These are phyloP conservation scores for Phytophthora agathidicida DNA, from an alignment of 352 stramenopile species.

Conservation along the genomic window DNA sequence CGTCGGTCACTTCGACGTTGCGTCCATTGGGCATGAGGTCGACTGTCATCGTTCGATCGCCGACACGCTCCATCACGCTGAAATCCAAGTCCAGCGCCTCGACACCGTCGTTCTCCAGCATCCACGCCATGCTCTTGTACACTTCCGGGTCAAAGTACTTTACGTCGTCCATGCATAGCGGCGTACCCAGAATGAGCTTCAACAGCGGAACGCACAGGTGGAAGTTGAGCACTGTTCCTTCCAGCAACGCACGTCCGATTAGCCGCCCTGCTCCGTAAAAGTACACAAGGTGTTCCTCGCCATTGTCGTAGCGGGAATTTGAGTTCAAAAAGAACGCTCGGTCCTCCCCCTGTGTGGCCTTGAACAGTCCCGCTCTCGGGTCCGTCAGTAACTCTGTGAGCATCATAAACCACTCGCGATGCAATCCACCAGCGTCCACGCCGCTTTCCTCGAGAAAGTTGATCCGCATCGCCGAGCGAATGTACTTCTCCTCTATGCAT, in stretches of 20 bases:
- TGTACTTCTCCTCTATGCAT: conserved; percentile 58
- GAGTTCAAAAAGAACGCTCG: conserved; percentile 69
- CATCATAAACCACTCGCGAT: conserved; percentile 90
- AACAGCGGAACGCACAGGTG: conserved; percentile 96
- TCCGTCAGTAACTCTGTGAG: conserved; percentile 66
- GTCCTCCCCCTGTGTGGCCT: conserved; percentile 54
- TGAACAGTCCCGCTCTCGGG: conserved; percentile 58
- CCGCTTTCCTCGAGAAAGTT: conserved; percentile 85
- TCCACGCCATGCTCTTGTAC: conserved; percentile 69
- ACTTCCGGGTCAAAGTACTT: conserved; percentile 79
- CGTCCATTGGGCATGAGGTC: conserved; percentile 65
- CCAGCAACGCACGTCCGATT: conserved; percentile 69
- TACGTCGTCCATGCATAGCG: conserved; percentile 94
- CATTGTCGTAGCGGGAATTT: conserved; percentile 60
- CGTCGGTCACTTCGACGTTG: conserved; percentile 91
- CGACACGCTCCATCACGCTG: conserved; percentile 48
- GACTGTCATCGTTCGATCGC: conserved; percentile 36
- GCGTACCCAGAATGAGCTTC: conserved; percentile 97
- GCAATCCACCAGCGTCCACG: conserved; percentile 84
- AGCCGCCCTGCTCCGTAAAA: conserved; percentile 62
- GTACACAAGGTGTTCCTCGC: conserved; percentile 74
- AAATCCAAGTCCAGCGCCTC: conserved; percentile 70
- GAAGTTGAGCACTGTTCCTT: conserved; percentile 94
- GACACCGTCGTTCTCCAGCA: conserved; percentile 62
- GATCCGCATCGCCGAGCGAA: conserved; percentile 71